Evolutionary conservation across 768 basidiomycete genomes (phyloP), one percentile per base, ranked within the genome.

Genomic region (Calocybe cyanea): DNA sequence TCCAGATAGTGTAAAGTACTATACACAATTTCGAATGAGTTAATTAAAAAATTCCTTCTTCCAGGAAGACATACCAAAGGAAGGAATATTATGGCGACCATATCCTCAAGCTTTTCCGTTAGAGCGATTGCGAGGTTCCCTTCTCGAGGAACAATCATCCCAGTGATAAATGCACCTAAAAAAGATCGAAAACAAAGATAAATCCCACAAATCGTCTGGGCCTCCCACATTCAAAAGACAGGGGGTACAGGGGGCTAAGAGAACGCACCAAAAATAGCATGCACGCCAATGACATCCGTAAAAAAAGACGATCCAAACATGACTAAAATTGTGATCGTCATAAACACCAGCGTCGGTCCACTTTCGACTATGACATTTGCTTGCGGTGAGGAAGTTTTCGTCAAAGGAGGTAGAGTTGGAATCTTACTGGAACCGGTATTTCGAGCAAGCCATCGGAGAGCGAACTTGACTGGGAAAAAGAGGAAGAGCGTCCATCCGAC

Each of bases 51-150:
- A 37, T n/a, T n/a, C n/a, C n/a, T n/a, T n/a, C 39, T 14, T 6
- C 17, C 19, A 41, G 32, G 9, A 19, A 46, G 28, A 48, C 56
- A 17, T 40, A 90, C 88, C 41, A 95, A 69, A 3, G 93, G 93
- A 10, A 96, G 67, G 66, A 96, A 94, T 35, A 94, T 82, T 48
- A 94, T 85, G 0, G 88, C 68, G 2, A 94, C 88, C 77, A 95
- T 83, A 65, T 97, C 95, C 66, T 99, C 96, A n/a, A 98, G 69
- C 59, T 95, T 97, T 56, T 95, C 91, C 0, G 90, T 92, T n/a
- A 98, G 68, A 0, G 83, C 73, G 41, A 93, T 89, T 0, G 87
- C 81, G 28, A 99, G 81, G 2, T 87, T 87, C 2, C 90, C 89
- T 56, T 93, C 86, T 21, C 92, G 81, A 2, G 96, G 95, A 7